These are phyloP conservation scores for Fonsecaea nubica DNA, from an alignment of 2,329 filamentous ascomycete species.

Conservation along the genomic window DNA sequence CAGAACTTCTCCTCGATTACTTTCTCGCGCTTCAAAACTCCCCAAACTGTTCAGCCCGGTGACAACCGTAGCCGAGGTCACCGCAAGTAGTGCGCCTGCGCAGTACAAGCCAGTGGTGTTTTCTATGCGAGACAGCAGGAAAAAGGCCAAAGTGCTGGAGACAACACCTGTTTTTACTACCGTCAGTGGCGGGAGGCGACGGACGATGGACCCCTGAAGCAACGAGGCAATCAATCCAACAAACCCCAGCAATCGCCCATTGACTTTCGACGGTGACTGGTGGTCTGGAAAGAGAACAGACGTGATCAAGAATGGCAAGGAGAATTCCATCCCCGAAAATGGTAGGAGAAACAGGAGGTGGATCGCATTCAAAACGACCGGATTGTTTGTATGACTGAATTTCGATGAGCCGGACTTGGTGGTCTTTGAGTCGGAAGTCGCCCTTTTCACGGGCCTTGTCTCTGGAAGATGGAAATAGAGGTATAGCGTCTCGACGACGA, in stretches of 20 bases:
- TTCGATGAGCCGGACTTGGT: constrained; percentile 37
- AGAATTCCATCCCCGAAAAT: constrained; percentile 98
- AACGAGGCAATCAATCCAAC: constrained; percentile 89
- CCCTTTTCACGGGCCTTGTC: constrained; percentile 69
- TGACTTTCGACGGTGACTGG: constrained; percentile 68
- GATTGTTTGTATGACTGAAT: constrained; percentile 72
- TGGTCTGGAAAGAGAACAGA: constrained; percentile 86
- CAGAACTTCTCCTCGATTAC: constrained; percentile 83
- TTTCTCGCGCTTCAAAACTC: constrained; percentile 82
- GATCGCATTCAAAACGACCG: constrained; percentile 78
- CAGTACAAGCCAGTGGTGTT: constrained; percentile 75
- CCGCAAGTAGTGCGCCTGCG: constrained; percentile 81
- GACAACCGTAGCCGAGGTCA: constrained; percentile 93
- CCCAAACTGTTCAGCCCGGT: constrained; percentile 90
- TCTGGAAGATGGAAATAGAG: constrained; percentile 85
- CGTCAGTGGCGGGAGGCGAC: constrained; percentile 78
- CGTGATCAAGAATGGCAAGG: constrained; percentile 88
- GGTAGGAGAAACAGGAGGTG: constrained; percentile 94
- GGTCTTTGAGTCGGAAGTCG: constrained; percentile 41
- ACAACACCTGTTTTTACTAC: constrained; percentile 81
- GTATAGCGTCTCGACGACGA: constrained; percentile 86
- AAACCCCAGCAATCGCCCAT: constrained; percentile 85
- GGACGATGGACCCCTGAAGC: constrained; percentile 90
- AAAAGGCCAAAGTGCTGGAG: constrained; percentile 78
- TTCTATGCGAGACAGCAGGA: constrained; percentile 73